Percentiles rank a stretch among this genome's conserved stretches.
Conservation (phyloP, 305 asterid species). For the Rubia peregrina region DNA sequence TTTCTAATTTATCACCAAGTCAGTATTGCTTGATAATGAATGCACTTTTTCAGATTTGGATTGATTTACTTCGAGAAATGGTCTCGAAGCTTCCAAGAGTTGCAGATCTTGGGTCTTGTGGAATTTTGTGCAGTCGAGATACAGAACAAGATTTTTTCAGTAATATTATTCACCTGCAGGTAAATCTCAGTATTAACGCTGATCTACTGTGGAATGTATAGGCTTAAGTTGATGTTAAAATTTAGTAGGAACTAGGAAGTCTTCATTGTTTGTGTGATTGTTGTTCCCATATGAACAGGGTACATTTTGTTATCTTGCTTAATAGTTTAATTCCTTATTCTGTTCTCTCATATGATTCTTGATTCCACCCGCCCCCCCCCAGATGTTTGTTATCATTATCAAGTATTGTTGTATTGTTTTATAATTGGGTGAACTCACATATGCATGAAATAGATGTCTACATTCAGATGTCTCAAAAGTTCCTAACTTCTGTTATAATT, state of each 20-base stretch:
- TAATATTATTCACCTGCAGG: conserved; percentile 86
- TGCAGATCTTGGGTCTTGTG: conserved; percentile 55
- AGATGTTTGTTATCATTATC: background rate
- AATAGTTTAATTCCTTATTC: background rate
- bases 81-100: conserved; percentile 72
- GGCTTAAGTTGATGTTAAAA: background rate
- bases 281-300: background rate
- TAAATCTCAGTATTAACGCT: conserved; percentile 17
- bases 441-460: background rate
- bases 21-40: conserved; percentile 13
- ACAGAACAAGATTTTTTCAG: conserved; percentile 88
- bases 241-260: background rate
- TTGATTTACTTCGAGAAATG: conserved; percentile 83
- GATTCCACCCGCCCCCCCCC: background rate
- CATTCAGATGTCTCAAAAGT: background rate
- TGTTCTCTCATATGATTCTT: background rate
- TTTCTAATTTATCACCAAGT: too few relatives aligned
- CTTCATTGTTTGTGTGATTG: background rate
- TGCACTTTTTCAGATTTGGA: conserved; percentile 59
- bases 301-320: background rate
- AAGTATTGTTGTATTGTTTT: background rate
- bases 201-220: background rate
- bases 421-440: background rate
- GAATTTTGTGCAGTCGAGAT: conserved; percentile 60
- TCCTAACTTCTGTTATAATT: background rate